Evolutionary conservation across 805 yeast species (phyloP), one percentile per base, ranked within the genome.

Genomic region (Yamadazyma insecticola): DNA sequence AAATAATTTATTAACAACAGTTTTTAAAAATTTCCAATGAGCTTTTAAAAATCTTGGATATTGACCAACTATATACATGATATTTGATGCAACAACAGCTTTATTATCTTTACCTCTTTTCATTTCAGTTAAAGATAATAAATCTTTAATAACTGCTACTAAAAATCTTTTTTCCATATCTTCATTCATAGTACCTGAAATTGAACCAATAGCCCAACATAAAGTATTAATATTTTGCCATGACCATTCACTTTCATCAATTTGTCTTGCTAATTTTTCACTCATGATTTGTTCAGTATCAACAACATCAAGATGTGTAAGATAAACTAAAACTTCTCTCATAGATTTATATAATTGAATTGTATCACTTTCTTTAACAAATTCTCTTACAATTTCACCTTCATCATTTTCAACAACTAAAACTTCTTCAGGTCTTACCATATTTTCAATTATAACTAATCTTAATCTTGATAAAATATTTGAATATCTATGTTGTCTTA

Each of bases 141-240:
- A 67, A 53, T 90, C 97, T 60, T 87, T 92, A 47, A 92, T 90
- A 19, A 92, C 97, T 11, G 87, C 74, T 24, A 92, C 97, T 43
- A 92, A 71, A 55, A 92, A 92, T 48, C 92, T 75, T 63, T 89
- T 92, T 55, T 92, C 99, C 76, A 90, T 83, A 45, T 88, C 96
- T 63, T 92, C 97, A 53, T 85, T 88, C 98, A 92, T 92, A 1
- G 98, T 85, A 53, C 98, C 97, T 3, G 97, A 87, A 37, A 92
- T 92, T 11, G 97, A 90, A 41, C 99, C 99, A 57, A 92, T 92
- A 8, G 99, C 99, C 99, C 99, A 92, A 68, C 97, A 92, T 44
- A 92, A 65, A 3, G 97, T 92, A 59, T 92, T 92, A 50, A 92
- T 82, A 54, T 90, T 90, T 56, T 88, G 94, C 97, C 98, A 92